Conservation (phyloP, 1,139 yeast genomes). For the Debaryomyces singareniensis region DNA sequence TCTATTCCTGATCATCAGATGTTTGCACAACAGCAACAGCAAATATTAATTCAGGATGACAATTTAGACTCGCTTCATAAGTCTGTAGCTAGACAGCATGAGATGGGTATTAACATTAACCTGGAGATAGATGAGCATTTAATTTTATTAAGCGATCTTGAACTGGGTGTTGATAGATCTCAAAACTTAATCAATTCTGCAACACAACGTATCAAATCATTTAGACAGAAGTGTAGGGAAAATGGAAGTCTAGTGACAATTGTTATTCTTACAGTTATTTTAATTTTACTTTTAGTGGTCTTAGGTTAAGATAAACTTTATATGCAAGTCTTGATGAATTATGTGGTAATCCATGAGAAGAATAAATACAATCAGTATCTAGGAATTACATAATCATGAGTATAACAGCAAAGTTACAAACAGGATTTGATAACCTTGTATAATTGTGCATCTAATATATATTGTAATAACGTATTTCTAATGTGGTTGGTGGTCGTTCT, state of each 20-base stretch:
- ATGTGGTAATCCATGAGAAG: too few relatives aligned
- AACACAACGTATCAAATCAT: conserved; percentile 43
- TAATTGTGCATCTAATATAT: too few relatives aligned
- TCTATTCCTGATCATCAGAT: conserved; percentile 43
- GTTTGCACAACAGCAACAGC: conserved; percentile 66
- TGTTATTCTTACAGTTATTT: conserved; percentile 51
- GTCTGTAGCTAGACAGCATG: conserved; percentile 60
- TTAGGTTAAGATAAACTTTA: conserved; percentile 31
- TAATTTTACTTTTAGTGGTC: conserved; percentile 53
- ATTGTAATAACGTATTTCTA: too few relatives aligned
- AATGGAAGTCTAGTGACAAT: conserved; percentile 73
- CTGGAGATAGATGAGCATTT: conserved; percentile 65
- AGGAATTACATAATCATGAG: too few relatives aligned
- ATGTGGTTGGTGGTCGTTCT: not conserved
- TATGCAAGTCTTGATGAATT: too few relatives aligned
- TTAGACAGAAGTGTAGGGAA: conserved; percentile 53
- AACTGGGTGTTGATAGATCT: conserved; percentile 55
- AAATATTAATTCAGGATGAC: conserved; percentile 55
- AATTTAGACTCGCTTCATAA: conserved; percentile 51
- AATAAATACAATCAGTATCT: too few relatives aligned
- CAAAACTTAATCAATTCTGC: conserved; percentile 50
- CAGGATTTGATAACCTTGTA: too few relatives aligned
- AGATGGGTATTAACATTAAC: conserved; percentile 58
- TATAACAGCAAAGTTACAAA: too few relatives aligned
- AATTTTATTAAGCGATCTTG: conserved; percentile 65